Conservation (phyloP, 192 early-diverging fungal genomes). For the Backusella tarrabulga region DNA sequence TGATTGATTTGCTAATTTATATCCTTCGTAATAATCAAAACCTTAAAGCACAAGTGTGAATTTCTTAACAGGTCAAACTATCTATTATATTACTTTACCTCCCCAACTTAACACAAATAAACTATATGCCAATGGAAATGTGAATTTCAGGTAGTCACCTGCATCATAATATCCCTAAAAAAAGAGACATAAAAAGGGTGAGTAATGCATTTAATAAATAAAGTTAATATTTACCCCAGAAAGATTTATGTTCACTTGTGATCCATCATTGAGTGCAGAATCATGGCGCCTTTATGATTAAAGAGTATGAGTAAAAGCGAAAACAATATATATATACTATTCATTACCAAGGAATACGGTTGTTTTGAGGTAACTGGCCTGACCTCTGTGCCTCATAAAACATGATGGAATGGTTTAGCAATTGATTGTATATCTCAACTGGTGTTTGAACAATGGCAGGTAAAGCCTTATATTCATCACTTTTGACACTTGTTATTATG, state of each 20-base stretch:
- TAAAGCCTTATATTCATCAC: background rate
- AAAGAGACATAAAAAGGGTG: background rate
- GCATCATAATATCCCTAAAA: conserved; percentile 38
- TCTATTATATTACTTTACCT: background rate
- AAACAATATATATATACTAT: background rate
- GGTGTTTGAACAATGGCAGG: background rate
- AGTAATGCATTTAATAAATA: background rate
- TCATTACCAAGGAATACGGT: conserved; percentile 48
- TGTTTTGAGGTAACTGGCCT: conserved; percentile 45
- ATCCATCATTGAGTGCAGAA: conserved; percentile 32
- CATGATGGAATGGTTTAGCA: conserved; percentile 46
- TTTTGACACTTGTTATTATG: background rate
- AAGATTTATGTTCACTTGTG: conserved; percentile 22
- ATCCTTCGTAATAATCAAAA: conserved; percentile 54
- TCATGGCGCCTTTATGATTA: conserved; percentile 24
- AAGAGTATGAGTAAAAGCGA: background rate
- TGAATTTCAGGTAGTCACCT: conserved; percentile 52
- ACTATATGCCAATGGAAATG: conserved; percentile 51
- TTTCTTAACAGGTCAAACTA: background rate
- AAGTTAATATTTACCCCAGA: conserved; percentile 24
- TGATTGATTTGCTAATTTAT: conserved; percentile 43
- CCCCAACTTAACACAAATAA: conserved; percentile 55
- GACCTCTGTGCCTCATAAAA: conserved; percentile 59
- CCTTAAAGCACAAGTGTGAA: background rate
- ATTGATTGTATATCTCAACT: conserved; percentile 1